Evolutionary conservation across 495 filamentous ascomycete species (phyloP).

Genomic region (Podospora pseudopauciseta): DNA sequence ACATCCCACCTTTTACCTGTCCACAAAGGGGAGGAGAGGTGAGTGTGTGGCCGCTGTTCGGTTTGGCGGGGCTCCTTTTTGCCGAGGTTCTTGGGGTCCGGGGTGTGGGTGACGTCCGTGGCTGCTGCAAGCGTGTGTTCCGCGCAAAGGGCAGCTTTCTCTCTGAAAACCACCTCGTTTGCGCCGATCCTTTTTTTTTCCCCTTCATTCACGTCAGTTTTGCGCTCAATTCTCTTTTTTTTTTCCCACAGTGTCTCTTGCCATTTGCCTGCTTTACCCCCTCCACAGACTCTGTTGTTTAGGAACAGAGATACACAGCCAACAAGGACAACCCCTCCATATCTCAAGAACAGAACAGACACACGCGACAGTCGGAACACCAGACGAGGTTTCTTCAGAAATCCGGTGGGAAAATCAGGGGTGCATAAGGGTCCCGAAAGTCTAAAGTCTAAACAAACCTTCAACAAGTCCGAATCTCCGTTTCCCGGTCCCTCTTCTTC

Average conservation of each 20-base stretch:
- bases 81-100: constrained; percentile 30
- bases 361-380: background rate
- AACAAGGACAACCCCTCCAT: background rate
- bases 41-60: background rate
- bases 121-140: constrained; percentile 16
- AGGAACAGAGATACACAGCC: background rate
- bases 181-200: background rate
- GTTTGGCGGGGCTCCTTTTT: constrained; percentile 24
- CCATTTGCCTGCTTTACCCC: background rate
- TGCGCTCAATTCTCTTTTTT: background rate
- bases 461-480: background rate
- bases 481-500: background rate
- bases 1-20: background rate
- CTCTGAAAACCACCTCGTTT: background rate
- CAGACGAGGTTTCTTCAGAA: background rate
- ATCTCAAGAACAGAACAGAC: background rate
- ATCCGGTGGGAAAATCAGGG: background rate
- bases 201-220: background rate
- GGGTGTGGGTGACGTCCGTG: constrained; percentile 30
- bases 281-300: background rate
- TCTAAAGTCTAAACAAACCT: background rate
- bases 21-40: constrained; percentile 4
- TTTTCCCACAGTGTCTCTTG: background rate
- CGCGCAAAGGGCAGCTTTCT: constrained; percentile 3
- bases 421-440: background rate